Percentiles rank a stretch among this genome's conserved stretches.
Conservation (phyloP, 257 asterid genomes). For the Nicotiana attenuata region DNA sequence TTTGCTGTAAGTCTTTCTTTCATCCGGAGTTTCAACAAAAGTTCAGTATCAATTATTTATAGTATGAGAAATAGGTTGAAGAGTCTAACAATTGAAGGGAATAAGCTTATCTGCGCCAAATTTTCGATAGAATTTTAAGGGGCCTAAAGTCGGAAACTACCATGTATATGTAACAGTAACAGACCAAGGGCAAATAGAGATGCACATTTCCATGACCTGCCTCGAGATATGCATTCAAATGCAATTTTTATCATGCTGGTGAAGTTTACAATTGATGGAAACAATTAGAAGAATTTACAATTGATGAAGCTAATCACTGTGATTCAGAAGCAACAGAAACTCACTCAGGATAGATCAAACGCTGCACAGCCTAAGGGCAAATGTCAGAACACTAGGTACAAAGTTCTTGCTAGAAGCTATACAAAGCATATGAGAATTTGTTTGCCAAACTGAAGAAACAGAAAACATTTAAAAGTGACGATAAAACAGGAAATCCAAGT, state of each 20-base stretch:
- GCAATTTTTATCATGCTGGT: not conserved
- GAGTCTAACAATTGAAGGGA: not conserved
- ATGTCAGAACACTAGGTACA: not conserved
- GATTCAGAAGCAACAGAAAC: not conserved
- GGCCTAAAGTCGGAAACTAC: too few relatives aligned
- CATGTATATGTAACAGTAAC: too few relatives aligned
- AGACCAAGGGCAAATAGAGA: not conserved
- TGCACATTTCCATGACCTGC: not conserved
- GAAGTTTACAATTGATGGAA: not conserved
- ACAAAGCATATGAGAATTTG: not conserved
- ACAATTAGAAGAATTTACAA: not conserved
- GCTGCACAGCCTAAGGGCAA: not conserved
- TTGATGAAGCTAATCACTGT: not conserved
- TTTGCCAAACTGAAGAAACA: not conserved
- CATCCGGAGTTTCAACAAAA: too few relatives aligned
- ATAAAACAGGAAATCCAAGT: conserved; percentile 49
- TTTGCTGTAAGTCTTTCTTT: too few relatives aligned
- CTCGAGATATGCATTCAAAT: not conserved
- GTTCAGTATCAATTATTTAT: too few relatives aligned
- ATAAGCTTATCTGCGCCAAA: too few relatives aligned
- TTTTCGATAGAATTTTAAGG: too few relatives aligned
- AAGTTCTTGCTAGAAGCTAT: not conserved
- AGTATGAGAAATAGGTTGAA: too few relatives aligned
- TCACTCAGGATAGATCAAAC: not conserved
- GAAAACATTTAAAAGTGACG: not conserved